Evolutionary conservation across 164 flowering plant genomes (phyloP), one percentile per base, ranked within the genome.

Genomic region (Piper betle): DNA sequence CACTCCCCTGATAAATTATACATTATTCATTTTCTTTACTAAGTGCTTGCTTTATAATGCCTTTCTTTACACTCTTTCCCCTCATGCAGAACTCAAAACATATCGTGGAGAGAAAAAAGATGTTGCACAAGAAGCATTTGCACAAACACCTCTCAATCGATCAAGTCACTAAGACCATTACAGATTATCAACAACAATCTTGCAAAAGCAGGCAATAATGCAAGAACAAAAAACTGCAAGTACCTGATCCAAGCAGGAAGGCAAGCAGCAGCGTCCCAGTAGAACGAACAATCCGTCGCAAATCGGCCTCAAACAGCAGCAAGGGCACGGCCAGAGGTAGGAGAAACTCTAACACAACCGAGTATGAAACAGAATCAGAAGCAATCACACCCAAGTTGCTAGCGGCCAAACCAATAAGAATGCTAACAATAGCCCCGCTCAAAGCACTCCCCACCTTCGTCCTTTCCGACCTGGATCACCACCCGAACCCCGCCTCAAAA

Each of bases 171-270:
- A 25, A 25, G 33, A 25, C 33, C 33, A 25, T 25, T 25, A 25
- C 33, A 25, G 33, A 25, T 25, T 25, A 25, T 25, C 33, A 25
- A 46, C 50, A 46, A 8, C 20, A 54, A 54, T 54, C 20, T 54
- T 18, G 18, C 20, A 18, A 3, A 17, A 54, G 57, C 18, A 54
- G 18, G 50, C 50, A 46, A 46, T 46, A 10, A 25, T 25, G 33
- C 33, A 10, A 46, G 15, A 15, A 5, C 3, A 15, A 2, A 3
- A 46, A 46, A 46, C 15, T 6, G 11, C 13, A 46, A 15, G 7
- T 60, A 85, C 91, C 97, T 69, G 95, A 84, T 66, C 95, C 95
- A 39, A 87, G 66, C 72, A 90, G 74, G 77, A 91, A 91, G 38
- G 96, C 93, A 68, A 82, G 66, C n/a, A 87, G 83, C 78, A 87